A percentile compares a stretch with the other conserved stretches of the same genome.
These are phyloP conservation scores for Sclerotinia sclerotiorum DNA, from an alignment of 2,329 filamentous ascomycete genomes.

Conservation along the genomic window DNA sequence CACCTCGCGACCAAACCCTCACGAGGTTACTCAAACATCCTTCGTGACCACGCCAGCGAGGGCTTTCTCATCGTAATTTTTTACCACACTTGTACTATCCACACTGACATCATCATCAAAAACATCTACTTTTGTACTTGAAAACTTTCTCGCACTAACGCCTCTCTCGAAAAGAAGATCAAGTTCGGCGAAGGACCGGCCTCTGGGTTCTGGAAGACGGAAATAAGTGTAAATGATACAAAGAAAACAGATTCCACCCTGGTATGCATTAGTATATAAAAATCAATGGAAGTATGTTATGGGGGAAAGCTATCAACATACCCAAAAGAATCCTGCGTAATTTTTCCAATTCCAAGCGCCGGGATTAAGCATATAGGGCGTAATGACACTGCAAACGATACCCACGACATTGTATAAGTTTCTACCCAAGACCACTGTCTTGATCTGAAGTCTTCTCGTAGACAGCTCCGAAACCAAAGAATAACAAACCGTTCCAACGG, in stretches of 20 bases:
- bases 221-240: slow-evolving; percentile 72
- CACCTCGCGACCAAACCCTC: neutral
- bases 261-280: neutral
- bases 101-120: slow-evolving; percentile 35
- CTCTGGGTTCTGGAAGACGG: slow-evolving; percentile 75
- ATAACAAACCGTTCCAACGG: slow-evolving; percentile 87
- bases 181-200: slow-evolving; percentile 81
- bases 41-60: slow-evolving; percentile 33
- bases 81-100: slow-evolving; percentile 27
- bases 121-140: slow-evolving; percentile 37
- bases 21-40: neutral
- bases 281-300: neutral
- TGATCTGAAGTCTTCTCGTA: slow-evolving; percentile 80
- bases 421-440: slow-evolving; percentile 84
- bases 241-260: slow-evolving; percentile 59
- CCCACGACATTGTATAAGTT: slow-evolving; percentile 71
- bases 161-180: slow-evolving; percentile 79
- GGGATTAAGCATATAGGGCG: slow-evolving; percentile 91
- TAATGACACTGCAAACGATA: slow-evolving; percentile 78
- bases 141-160: slow-evolving; percentile 47
- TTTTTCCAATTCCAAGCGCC: slow-evolving; percentile 85
- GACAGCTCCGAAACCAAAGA: slow-evolving; percentile 84
- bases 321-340: slow-evolving; percentile 72
- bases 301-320: slow-evolving; percentile 41
- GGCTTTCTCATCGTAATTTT: slow-evolving; percentile 65